A percentile compares a stretch with the other conserved stretches of the same genome.
Conservation (phyloP, 352 stramenopile species). For the Globisporangium takayamanum region DNA sequence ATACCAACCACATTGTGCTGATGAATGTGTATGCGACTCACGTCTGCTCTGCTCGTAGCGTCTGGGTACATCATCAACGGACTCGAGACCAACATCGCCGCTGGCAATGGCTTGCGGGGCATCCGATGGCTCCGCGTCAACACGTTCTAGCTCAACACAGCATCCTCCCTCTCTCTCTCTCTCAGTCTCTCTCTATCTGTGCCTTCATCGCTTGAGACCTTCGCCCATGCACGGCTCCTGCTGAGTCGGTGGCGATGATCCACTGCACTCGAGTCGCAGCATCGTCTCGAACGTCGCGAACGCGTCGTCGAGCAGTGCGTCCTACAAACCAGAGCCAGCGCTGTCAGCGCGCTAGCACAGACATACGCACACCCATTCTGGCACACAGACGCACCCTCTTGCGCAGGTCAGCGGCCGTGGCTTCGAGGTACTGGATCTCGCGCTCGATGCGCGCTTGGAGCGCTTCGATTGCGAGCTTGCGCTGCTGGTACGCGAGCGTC, state of each 20-base stretch:
- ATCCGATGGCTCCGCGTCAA: slow-evolving; percentile 80
- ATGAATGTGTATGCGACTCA: neutral
- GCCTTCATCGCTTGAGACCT: neutral
- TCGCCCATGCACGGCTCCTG: slow-evolving; percentile 4
- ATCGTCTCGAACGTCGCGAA: slow-evolving; percentile 46
- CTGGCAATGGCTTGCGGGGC: slow-evolving; percentile 66
- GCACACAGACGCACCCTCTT: slow-evolving; percentile 23
- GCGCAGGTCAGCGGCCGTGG: slow-evolving; percentile 35
- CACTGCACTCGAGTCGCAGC: slow-evolving; percentile 27
- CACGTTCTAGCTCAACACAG: slow-evolving; percentile 34
- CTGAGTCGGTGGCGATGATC: slow-evolving; percentile 1
- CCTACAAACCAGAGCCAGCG: slow-evolving; percentile 18
- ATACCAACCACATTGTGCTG: neutral
- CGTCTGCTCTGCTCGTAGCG: slow-evolving; percentile 14
- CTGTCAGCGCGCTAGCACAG: neutral
- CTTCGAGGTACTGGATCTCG: slow-evolving; percentile 52
- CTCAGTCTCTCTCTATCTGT: neutral
- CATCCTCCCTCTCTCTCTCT: neutral
- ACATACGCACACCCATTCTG: slow-evolving; percentile 7
- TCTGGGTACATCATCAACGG: slow-evolving; percentile 81
- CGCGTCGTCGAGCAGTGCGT: slow-evolving; percentile 53
- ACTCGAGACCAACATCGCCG: slow-evolving; percentile 77
- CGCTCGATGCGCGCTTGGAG: slow-evolving; percentile 41
- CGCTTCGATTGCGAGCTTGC: slow-evolving; percentile 50
- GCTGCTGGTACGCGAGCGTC: slow-evolving; percentile 39